Conservation (phyloP, 1,139 yeast genomes). For the Geotrichum reessii region DNA sequence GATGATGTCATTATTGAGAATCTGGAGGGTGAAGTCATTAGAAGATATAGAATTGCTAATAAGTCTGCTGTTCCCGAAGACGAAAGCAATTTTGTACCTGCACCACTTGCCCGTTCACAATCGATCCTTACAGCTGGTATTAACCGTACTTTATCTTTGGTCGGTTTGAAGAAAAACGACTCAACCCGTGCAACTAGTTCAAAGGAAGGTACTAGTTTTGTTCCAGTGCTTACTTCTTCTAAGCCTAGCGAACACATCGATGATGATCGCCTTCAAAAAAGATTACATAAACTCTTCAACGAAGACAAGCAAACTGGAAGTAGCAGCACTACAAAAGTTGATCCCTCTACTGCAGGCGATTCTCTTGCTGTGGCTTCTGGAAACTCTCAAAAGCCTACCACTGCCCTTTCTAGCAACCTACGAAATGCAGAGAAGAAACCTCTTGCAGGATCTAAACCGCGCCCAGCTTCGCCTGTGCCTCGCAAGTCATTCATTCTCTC, state of each 20-base stretch:
- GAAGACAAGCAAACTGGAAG: not conserved
- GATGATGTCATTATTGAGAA: slow-evolving; percentile 78
- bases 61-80: slow-evolving; percentile 5
- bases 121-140: slow-evolving; percentile 14
- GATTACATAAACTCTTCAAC: slow-evolving; percentile 3
- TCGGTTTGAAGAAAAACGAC: slow-evolving; percentile 22
- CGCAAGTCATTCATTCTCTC: not conserved
- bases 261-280: slow-evolving; percentile 5
- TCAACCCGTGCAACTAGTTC: not conserved
- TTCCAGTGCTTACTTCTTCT: slow-evolving; percentile 2
- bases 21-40: slow-evolving; percentile 83
- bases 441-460: not conserved
- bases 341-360: not conserved
- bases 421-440: not conserved
- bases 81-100: slow-evolving; percentile 5
- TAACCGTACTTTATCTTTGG: slow-evolving; percentile 28
- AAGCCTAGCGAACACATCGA: slow-evolving; percentile 6
- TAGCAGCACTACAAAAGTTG: not conserved
- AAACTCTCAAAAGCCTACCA: not conserved
- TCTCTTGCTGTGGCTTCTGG: not conserved
- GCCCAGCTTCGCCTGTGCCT: not conserved
- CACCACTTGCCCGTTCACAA: slow-evolving; percentile 5
- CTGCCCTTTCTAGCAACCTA: not conserved
- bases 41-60: slow-evolving; percentile 58
- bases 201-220: slow-evolving; percentile 4